These are phyloP conservation scores for Mycotypha africana DNA, from an alignment of 371 early-diverging fungal genomes.

Conservation along the genomic window DNA sequence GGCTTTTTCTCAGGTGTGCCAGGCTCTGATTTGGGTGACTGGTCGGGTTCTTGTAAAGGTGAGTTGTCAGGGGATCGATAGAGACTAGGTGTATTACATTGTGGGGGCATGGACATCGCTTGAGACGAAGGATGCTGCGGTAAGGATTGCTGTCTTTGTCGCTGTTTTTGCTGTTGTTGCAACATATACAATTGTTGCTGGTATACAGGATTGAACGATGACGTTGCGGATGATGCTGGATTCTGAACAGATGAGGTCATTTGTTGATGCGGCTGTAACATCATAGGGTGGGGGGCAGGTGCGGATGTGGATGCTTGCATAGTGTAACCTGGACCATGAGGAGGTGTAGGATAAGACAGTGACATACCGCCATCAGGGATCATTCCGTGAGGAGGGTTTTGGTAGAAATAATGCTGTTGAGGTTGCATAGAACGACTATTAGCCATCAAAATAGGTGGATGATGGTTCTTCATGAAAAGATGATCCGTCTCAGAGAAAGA, in stretches of 20 bases:
- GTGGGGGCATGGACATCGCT: too few relatives aligned
- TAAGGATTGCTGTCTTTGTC: slow-evolving; percentile 1
- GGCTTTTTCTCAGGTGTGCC: slow-evolving; percentile 32
- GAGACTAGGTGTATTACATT: slow-evolving; percentile 8
- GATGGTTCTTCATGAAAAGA: too few relatives aligned
- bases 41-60: slow-evolving; percentile 13
- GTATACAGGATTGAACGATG: too few relatives aligned
- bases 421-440: background rate
- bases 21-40: slow-evolving; percentile 18
- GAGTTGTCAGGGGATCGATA: slow-evolving; percentile 12
- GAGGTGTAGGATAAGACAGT: slow-evolving; percentile 3
- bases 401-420: background rate
- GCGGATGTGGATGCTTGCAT: slow-evolving; percentile 10
- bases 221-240: background rate
- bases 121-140: slow-evolving; percentile 9
- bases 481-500: slow-evolving; percentile 5
- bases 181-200: background rate
- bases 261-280: slow-evolving; percentile 1
- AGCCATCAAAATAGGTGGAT: too few relatives aligned
- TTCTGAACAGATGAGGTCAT: background rate
- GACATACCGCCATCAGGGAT: too few relatives aligned
- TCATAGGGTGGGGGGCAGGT: too few relatives aligned
- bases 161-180: slow-evolving; percentile 3
- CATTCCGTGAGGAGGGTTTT: background rate
- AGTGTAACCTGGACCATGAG: slow-evolving; percentile 11